These are phyloP conservation scores for Myrmaecium sp. DNA, from an alignment of 2,329 filamentous ascomycete species.

Conservation along the genomic window DNA sequence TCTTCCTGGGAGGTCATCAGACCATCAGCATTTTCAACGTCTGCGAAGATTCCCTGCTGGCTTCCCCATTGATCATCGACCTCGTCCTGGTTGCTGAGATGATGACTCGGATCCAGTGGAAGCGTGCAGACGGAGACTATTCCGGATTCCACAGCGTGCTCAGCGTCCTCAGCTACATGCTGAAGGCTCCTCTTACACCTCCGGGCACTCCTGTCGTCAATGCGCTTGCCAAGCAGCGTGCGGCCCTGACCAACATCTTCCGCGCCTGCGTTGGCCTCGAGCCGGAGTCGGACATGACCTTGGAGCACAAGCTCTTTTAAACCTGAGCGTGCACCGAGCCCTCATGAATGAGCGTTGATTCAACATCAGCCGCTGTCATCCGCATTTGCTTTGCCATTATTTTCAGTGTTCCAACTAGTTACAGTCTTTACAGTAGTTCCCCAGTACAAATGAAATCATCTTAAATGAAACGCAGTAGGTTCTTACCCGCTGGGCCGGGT, in stretches of 20 bases:
- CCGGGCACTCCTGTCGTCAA: conserved; percentile 93
- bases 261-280: conserved; percentile 91
- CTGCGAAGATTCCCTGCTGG: conserved; percentile 93
- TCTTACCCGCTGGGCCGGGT: no score
- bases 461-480: neutral
- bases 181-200: conserved; percentile 85
- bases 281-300: conserved; percentile 96
- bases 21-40: conserved; percentile 98
- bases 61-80: conserved; percentile 93
- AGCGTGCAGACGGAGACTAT: conserved; percentile 45
- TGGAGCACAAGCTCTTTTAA: conserved; percentile 93
- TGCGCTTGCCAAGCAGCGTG: conserved; percentile 86
- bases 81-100: conserved; percentile 85
- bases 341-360: neutral
- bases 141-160: conserved; percentile 94
- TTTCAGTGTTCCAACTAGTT: neutral
- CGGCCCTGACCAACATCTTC: conserved; percentile 93
- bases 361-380: no score
- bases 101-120: conserved; percentile 98
- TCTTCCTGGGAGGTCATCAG: conserved; percentile 96
- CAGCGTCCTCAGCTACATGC: conserved; percentile 97
- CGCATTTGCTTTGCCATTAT: neutral
- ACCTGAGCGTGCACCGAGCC: neutral
- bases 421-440: neutral
- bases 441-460: neutral